Evolutionary conservation across 2,329 filamentous ascomycete genomes (phyloP), one percentile per base, ranked within the genome.

Genomic region (Dactylellina leptospora): DNA sequence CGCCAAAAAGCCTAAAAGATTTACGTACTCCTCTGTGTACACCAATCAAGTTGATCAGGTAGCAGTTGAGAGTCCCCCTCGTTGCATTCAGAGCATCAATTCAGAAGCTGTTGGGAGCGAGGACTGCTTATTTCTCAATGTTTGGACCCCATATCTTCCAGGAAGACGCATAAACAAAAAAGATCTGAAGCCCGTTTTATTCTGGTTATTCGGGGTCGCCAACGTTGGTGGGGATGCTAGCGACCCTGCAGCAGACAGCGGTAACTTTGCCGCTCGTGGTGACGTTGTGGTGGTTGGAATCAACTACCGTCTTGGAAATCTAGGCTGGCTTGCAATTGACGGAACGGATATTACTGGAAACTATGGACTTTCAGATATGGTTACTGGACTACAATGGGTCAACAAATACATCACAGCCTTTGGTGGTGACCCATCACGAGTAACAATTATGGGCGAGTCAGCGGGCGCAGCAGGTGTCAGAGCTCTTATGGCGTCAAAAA

Each of bases 401-500:
- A 79, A 77, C 16, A 88, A 91, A 76, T 91, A 92, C 74, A 91
- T 93, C 63, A 86, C 81, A 0, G 83, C 85, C 0, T 95, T 95
- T 77, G 91, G 91, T 9, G 91, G 91, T n/a, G 90, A 93, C 77
- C 88, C 90, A 0, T 81, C 83, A 13, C 89, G 89, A 78, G 89
- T 93, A 2, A 93, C 90, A 0, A 88, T 93, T 71, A 91, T 89
- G 88, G 90, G 90, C 27, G 87, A 93, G 78, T 87, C 85, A 1
- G 88, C 88, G 0, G 88, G 88, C 0, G 81, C 86, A 18, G 47
- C 50, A 13, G 50, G 28, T 23, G 82, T 85, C 1, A 79, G 83
- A 44, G 83, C 82, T 9, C 74, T 85, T 55, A 79, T 85, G 74
- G 83, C 82, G 2, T 83, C 82, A 2, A 82, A 83, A 1, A 79